A percentile compares a stretch with the other conserved stretches of the same genome.
phyloP scores from a whole-genome alignment of 1,284 basidiomycete species.

The Coniferiporia weirii region DNA sequence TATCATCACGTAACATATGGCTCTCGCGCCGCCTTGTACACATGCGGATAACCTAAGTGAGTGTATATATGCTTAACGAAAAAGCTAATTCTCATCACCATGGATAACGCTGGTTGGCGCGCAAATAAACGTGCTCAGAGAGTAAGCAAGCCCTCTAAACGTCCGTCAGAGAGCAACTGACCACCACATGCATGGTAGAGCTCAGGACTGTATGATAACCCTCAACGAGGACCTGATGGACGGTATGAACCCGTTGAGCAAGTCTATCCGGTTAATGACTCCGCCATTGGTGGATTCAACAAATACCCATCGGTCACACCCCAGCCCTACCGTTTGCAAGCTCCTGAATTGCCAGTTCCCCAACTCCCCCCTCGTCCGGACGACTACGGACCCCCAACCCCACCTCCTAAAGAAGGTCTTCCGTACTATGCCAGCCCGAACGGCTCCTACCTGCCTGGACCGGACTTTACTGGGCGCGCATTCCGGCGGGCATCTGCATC shows the following conservation, averaged over 20 bases:
- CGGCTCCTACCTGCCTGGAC: constrained; percentile 22
- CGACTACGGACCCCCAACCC: constrained; percentile 23
- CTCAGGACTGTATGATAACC: constrained; percentile 16
- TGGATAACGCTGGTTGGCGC: constrained; percentile 11
- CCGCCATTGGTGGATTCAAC: constrained; percentile 51
- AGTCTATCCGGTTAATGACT: constrained; percentile 42
- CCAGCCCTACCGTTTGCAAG: constrained; percentile 7
- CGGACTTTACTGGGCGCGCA: constrained; percentile 33
- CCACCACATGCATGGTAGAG: background rate
- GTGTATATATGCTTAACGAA: background rate
- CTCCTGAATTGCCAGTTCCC: constrained; percentile 7
- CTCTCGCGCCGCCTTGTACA: too few species aligned
- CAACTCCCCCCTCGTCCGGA: constrained; percentile 37
- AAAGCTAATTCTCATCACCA: background rate
- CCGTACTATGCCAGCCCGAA: constrained; percentile 10
- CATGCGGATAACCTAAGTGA: too few species aligned
- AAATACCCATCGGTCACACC: constrained; percentile 19
- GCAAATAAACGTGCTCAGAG: constrained; percentile 6
- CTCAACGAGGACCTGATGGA: constrained; percentile 47
- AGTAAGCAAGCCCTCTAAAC: background rate
- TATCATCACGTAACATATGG: too few species aligned
- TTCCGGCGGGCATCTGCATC: constrained; percentile 27
- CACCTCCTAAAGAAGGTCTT: constrained; percentile 14
- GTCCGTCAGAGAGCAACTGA: background rate
- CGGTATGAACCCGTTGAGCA: constrained; percentile 49